phyloP scores from a whole-genome alignment of 2,329 filamentous ascomycete genomes.

The Fonsecaea pugnacius region DNA sequence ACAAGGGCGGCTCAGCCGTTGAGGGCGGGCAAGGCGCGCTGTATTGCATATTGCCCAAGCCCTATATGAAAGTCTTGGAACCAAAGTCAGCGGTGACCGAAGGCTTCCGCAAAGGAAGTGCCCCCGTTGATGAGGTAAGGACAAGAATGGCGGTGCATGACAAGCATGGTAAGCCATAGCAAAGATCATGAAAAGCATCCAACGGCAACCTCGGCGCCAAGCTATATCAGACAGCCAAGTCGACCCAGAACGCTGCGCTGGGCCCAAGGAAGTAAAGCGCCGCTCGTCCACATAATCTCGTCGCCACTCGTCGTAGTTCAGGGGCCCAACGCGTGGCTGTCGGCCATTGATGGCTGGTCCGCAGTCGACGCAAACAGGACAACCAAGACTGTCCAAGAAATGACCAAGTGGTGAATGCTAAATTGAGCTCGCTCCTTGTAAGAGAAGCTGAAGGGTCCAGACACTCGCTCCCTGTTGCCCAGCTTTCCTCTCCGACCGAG shows the following conservation, averaged over 20 bases:
- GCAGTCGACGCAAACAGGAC: slow-evolving; percentile 16
- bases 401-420: slow-evolving; percentile 9
- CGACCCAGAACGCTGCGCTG: slow-evolving; percentile 16
- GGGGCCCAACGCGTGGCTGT: slow-evolving; percentile 10
- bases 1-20: slow-evolving; percentile 5
- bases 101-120: neutral
- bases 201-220: slow-evolving; percentile 22
- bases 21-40: slow-evolving; percentile 2
- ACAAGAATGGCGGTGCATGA: slow-evolving; percentile 11
- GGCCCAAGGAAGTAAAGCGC: slow-evolving; percentile 7
- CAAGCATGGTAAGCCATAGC: slow-evolving; percentile 7
- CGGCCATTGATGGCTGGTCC: slow-evolving; percentile 1
- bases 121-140: slow-evolving; percentile 1
- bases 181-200: slow-evolving; percentile 16
- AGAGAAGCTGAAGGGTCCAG: slow-evolving; percentile 13
- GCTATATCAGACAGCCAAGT: slow-evolving; percentile 29
- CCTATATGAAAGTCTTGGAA: neutral
- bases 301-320: slow-evolving; percentile 1
- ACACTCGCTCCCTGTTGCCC: slow-evolving; percentile 5
- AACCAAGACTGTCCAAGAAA: slow-evolving; percentile 18
- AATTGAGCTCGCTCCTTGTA: slow-evolving; percentile 1
- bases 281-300: slow-evolving; percentile 7
- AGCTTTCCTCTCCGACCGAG: slow-evolving; percentile 3
- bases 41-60: slow-evolving; percentile 2
- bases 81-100: slow-evolving; percentile 1